Evolutionary conservation across 441 rosid genomes (phyloP).

Genomic region (Eruca vesicaria): DNA sequence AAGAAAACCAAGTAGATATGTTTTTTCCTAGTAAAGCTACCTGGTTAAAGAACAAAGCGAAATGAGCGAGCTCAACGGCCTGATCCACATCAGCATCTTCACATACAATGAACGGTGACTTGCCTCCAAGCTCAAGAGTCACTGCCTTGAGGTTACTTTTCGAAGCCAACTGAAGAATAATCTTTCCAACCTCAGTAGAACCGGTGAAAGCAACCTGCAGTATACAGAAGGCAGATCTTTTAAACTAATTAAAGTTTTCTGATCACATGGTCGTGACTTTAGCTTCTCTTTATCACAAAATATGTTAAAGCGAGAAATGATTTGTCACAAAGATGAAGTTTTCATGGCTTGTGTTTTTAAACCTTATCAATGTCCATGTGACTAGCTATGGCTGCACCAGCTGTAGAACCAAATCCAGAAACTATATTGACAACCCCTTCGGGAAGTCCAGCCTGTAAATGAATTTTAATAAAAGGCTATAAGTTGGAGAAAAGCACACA

Average conservation of each 20-base stretch:
- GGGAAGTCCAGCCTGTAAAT: slow-evolving; percentile 72
- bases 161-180: slow-evolving; percentile 57
- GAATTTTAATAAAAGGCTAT: background rate
- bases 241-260: background rate
- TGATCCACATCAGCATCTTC: slow-evolving; percentile 74
- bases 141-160: slow-evolving; percentile 71
- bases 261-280: background rate
- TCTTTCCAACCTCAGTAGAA: slow-evolving; percentile 57
- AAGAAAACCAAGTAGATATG: background rate
- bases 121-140: slow-evolving; percentile 84
- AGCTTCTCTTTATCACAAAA: slow-evolving; percentile 4
- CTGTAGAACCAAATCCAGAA: slow-evolving; percentile 67
- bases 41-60: slow-evolving; percentile 73
- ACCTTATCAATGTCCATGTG: slow-evolving; percentile 87
- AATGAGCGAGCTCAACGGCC: slow-evolving; percentile 69
- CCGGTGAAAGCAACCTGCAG: slow-evolving; percentile 75
- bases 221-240: slow-evolving; percentile 8
- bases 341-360: background rate
- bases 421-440: slow-evolving; percentile 71
- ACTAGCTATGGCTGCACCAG: slow-evolving; percentile 74
- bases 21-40: slow-evolving; percentile 27
- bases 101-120: slow-evolving; percentile 75
- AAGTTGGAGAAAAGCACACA: background rate
- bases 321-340: background rate
- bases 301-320: background rate